Evolutionary conservation across 495 filamentous ascomycete genomes (phyloP).

Genomic region (Annulohypoxylon moriforme): DNA sequence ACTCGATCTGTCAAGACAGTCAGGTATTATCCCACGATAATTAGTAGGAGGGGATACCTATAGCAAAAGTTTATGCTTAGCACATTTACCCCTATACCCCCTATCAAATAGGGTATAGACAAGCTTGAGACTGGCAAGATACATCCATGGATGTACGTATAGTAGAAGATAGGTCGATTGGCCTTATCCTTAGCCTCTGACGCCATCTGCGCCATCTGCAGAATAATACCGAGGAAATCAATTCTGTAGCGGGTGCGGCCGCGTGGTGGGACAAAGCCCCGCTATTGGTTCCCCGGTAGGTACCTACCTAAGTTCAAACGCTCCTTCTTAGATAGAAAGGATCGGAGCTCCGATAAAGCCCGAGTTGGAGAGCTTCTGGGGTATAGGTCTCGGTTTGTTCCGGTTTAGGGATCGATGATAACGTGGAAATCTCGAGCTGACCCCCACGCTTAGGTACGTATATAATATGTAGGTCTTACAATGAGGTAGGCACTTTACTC

Average conservation of each 20-base stretch:
- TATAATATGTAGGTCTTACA: neutral
- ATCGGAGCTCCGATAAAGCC: slow-evolving; percentile 35
- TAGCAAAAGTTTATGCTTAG: too few species aligned
- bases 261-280: slow-evolving; percentile 32
- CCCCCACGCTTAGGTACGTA: neutral
- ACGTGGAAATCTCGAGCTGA: too few species aligned
- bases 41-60: too few species aligned
- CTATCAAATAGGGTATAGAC: too few species aligned
- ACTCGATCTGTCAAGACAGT: too few species aligned
- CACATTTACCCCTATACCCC: too few species aligned
- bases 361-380: slow-evolving; percentile 1
- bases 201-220: too few species aligned
- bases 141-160: too few species aligned
- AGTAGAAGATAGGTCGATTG: slow-evolving; percentile 18
- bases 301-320: too few species aligned
- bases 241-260: slow-evolving; percentile 18
- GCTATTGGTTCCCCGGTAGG: slow-evolving; percentile 30
- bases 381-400: slow-evolving; percentile 30
- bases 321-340: neutral
- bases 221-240: neutral
- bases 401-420: slow-evolving; percentile 32
- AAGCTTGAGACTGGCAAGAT: too few species aligned
- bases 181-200: slow-evolving; percentile 39
- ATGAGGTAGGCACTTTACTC: neutral
- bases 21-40: too few species aligned